Evolutionary conservation across 352 stramenopile species (phyloP).

Genomic region (Blastocystis sp.): DNA sequence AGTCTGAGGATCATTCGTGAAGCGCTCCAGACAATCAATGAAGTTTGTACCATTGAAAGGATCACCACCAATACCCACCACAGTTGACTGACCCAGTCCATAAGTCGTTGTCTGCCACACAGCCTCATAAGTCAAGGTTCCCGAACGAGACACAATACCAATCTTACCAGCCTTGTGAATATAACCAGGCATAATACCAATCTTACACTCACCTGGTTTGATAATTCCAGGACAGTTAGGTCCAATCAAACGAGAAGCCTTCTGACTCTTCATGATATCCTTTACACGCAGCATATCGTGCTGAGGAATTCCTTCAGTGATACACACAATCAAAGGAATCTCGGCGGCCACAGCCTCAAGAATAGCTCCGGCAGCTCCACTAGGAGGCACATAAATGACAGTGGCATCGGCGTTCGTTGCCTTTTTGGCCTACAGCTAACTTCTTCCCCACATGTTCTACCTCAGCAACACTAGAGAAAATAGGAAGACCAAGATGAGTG

Average conservation of each 20-base stretch:
- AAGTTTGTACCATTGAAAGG: constrained; percentile 99
- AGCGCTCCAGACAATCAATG: constrained; percentile 97
- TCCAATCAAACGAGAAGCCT: constrained; percentile 91
- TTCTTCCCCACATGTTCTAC: constrained; percentile 74
- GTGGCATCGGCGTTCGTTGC: constrained; percentile 87
- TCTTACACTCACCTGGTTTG: constrained; percentile 99
- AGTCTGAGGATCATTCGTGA: constrained; percentile 97
- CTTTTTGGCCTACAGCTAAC: constrained; percentile 77
- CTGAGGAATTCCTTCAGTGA: constrained; percentile 98
- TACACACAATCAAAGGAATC: constrained; percentile 88
- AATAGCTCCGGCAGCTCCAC: constrained; percentile 94
- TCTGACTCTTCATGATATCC: constrained; percentile 86
- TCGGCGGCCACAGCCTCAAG: constrained; percentile 93
- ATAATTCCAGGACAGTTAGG: constrained; percentile 99
- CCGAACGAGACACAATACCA: constrained; percentile 94
- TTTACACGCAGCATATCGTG: constrained; percentile 99
- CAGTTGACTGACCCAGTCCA: constrained; percentile 94
- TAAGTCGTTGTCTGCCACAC: constrained; percentile 93
- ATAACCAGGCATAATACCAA: constrained; percentile 99
- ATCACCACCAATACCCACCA: constrained; percentile 97
- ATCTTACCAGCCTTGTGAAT: constrained; percentile 97
- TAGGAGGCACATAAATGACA: constrained; percentile 98
- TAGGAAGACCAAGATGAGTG: constrained; percentile 92
- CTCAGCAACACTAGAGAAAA: constrained; percentile 94
- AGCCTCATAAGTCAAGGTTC: constrained; percentile 98